Conservation (phyloP, 208 protist genomes). For the Zelonia costaricensis region DNA sequence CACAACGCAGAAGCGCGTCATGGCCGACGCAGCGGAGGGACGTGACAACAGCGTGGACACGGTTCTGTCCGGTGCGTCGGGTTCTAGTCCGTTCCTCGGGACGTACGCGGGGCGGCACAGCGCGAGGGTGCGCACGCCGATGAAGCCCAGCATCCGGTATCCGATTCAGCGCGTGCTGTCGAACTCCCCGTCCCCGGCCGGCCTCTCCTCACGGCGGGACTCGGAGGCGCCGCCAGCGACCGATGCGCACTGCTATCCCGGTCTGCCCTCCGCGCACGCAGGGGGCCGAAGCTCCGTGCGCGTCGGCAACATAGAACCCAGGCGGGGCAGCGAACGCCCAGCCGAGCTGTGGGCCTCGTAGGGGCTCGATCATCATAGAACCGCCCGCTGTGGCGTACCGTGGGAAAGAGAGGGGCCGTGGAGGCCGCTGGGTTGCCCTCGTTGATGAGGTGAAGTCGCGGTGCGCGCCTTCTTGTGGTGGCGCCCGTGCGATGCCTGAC, state of each 20-base stretch:
- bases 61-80: slow-evolving; percentile 10
- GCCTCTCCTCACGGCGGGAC: neutral
- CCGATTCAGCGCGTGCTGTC: slow-evolving; percentile 16
- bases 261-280: slow-evolving; percentile 42
- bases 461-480: too few relatives aligned
- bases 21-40: slow-evolving; percentile 11
- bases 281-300: too few relatives aligned
- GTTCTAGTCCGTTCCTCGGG: slow-evolving; percentile 1
- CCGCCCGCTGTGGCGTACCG: too few relatives aligned
- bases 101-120: neutral
- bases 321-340: too few relatives aligned
- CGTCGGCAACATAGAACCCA: too few relatives aligned
- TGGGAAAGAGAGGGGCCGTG: too few relatives aligned
- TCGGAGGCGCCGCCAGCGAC: neutral
- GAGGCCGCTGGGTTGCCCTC: too few relatives aligned
- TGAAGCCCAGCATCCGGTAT: slow-evolving; percentile 31
- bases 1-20: slow-evolving; percentile 14
- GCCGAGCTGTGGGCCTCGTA: too few relatives aligned
- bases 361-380: too few relatives aligned
- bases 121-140: slow-evolving; percentile 21
- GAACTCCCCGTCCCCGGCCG: slow-evolving; percentile 1
- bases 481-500: too few relatives aligned
- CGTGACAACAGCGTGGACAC: slow-evolving; percentile 22
- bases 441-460: too few relatives aligned
- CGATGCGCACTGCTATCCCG: too few relatives aligned